Base-by-base conservation (phyloP, 495 filamentous ascomycete species). In the Tuber magnatum region DNA sequence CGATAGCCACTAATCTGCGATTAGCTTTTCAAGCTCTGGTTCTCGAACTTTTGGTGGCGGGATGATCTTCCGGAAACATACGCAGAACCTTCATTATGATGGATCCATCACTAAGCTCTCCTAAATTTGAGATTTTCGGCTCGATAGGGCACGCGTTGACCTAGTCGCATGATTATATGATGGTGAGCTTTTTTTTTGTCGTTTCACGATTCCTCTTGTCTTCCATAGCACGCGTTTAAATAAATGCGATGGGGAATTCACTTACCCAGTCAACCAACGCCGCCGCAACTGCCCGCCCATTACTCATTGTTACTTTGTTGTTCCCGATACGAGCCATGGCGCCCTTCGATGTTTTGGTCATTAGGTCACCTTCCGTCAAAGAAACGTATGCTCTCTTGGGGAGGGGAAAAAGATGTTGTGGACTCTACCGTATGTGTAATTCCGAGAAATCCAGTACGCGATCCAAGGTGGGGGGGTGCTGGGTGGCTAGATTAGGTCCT, bases 141-240 rank as follows among this genome's bases (percentile, higher is more conserved):
- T 82, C 78, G 56, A 83, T 81, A 48, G 81, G 81, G 74, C 80
- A 83, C 76, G 81, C 73, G 79, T 83, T 83, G 76, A 83, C 81
- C 81, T 83, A 46, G 56, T 76, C 71, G 42, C 65, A n/a, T 38
- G 18, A 39, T 73, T 73, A 61, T 70, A 12, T 48, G 43, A 44
- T 68, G 48, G n/a, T 73, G 6, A 51, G 73, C 7, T 65, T 41
- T 71, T 70, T 65, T 70, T 65, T 18, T 65, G 14, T 6, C 28
- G 16, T 32, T 65, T 32, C 18, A 18, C 28, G 28, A 65, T 65
- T 65, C 14, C 28, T 9, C 56, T 35, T 35, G 28, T 20, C 56
- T 65, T 14, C 73, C 71, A 46, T 20, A 14, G 38, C 16, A 79
- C 76, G 77, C 76, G 76, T 79, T 76, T 40, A 44, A 35, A 68